Evolutionary conservation across 2,329 filamentous ascomycete species (phyloP), one percentile per base, ranked within the genome.

Genomic region (Cercospora beticola): DNA sequence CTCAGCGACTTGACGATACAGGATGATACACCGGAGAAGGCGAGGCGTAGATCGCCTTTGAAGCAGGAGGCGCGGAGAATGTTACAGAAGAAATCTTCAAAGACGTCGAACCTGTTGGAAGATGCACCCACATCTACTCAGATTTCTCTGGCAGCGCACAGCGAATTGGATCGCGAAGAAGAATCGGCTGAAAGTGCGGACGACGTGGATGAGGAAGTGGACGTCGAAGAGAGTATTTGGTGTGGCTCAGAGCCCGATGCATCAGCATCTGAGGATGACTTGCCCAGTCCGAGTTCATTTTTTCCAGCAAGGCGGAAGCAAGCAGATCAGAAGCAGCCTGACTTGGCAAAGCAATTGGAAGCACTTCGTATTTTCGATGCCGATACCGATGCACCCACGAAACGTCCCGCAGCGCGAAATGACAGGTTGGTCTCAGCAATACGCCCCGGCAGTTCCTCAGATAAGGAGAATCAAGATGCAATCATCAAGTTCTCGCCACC

Each of bases 221-320:
- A 79, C 49, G 59, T 76, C 4, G 77, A 79, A 59, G 76, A 79
- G 68, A 79, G 78, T 71, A 73, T 79, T 12, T 77, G 74, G 74
- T 78, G 77, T 59, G 77, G 74, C 12, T 76, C 75, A 28, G 67
- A 66, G 21, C 70, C 73, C 28, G 67, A 71, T n/a, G 65, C 58
- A 4, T 70, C 70, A 18, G 63, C 65, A 6, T 77, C 73, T 30
- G 74, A 75, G 1, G 72, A 73, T 10, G 74, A 75, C 12, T 66
- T 78, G 9, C 75, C 74, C 1, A 76, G 74, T 66, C 73, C 72
- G 2, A 70, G 73, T 46, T 74, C 74, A 54, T 68, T 76, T 56
- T 72, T 76, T 26, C 68, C 65, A 8, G 49, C 70, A 26, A 63
- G 68, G 33, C 58, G 65, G 7, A 72, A 65, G 65, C 10, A 36